Base-by-base conservation (phyloP, 805 yeast species). In the Candida quercuum region DNA sequence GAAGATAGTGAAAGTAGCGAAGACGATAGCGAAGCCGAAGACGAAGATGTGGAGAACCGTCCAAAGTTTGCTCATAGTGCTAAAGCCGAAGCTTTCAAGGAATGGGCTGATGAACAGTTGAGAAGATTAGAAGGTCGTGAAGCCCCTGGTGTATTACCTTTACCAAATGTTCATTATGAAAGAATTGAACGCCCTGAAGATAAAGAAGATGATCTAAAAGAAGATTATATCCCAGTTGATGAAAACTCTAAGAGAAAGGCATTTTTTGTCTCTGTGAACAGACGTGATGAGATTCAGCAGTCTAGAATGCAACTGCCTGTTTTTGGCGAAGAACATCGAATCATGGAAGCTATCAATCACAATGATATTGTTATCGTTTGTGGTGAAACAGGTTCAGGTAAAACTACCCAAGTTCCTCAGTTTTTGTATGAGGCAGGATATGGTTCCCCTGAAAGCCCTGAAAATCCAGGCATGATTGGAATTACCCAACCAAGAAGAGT, bases 331-430 rank as follows among this genome's bases (percentile, higher is more conserved):
- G 99, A 93, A 54, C 95, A 86, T 57, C 69, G 78, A 38, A 85
- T 93, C 35, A 87, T 93, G 97, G 99, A 93, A 57, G 95, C 96
- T 1, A 75, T 93, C 35, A 86, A 85, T 56, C 94, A 91, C 52
- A 85, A 91, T 54, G 96, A 89, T 52, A 83, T 91, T 42, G 78
- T 89, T 0, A 81, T 93, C 12, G 71, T 93, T 19, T 91, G 97
- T 65, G 99, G 99, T 69, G 98, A 89, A 52, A 93, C 99, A 1
- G 99, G 99, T 51, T 88, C 97, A 3, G 99, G 99, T 62, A 93
- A 93, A 59, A 93, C 99, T 2, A 93, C 99, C 0, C 99, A 93
- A 62, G 89, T 93, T 5, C 99, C 99, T 0, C 99, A 93, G 57
- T 93, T 93, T 53, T 62, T 93, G 32, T 87, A 79, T 54, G 99